Evolutionary conservation across 2,329 filamentous ascomycete species (phyloP).

Genomic region (Chaetomiaceae sp.): DNA sequence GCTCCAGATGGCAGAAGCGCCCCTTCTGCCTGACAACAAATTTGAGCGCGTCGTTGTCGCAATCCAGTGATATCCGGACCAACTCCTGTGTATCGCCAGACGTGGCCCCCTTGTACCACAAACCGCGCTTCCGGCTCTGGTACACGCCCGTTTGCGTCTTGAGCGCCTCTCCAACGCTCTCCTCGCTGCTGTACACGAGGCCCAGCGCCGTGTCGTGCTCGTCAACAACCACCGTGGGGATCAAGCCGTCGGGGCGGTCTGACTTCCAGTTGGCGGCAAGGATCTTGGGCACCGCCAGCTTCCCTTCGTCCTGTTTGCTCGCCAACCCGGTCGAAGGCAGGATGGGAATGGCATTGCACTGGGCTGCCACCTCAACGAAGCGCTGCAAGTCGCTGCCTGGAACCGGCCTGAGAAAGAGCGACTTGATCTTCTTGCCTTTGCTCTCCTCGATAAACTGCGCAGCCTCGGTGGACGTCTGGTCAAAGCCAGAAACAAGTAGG

Average conservation of each 20-base stretch:
- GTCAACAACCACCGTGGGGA: conserved; percentile 87
- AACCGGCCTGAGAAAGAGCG: conserved; percentile 46
- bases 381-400: conserved; percentile 40
- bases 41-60: conserved; percentile 85
- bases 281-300: conserved; percentile 62
- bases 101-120: conserved; percentile 95
- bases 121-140: conserved; percentile 86
- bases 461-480: conserved; percentile 37
- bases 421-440: conserved; percentile 40
- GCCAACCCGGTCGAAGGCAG: conserved; percentile 67
- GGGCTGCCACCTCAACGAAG: conserved; percentile 43
- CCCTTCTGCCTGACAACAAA: conserved; percentile 89
- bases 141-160: conserved; percentile 78
- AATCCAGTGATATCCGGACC: conserved; percentile 78
- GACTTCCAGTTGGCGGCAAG: conserved; percentile 70
- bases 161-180: conserved; percentile 82
- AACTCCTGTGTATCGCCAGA: conserved; percentile 92
- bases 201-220: conserved; percentile 79
- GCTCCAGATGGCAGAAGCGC: conserved; percentile 89
- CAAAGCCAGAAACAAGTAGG: conserved; percentile 49
- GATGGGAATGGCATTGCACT: conserved; percentile 60
- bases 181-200: conserved; percentile 87
- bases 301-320: conserved; percentile 53
- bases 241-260: conserved; percentile 75
- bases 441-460: conserved; percentile 40